These are phyloP conservation scores for Cladophialophora chaetospira DNA, from an alignment of 2,329 filamentous ascomycete species.

Conservation along the genomic window DNA sequence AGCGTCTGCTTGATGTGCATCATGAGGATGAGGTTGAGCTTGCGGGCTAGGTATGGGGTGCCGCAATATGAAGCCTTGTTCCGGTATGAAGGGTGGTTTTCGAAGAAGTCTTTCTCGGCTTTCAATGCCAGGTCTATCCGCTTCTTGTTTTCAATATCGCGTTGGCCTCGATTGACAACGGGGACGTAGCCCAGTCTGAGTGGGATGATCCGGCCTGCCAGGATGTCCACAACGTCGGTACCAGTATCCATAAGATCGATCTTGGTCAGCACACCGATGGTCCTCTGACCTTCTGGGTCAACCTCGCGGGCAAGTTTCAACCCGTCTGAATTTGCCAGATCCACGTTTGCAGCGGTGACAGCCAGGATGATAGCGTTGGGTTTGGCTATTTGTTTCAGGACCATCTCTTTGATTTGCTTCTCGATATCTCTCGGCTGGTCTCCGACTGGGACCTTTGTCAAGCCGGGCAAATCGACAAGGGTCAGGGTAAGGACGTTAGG, in stretches of 20 bases:
- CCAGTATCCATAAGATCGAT: slow-evolving; percentile 99
- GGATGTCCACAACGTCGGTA: slow-evolving; percentile 96
- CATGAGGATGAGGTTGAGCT: slow-evolving; percentile 98
- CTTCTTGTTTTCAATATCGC: slow-evolving; percentile 98
- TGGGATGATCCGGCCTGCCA: slow-evolving; percentile 95
- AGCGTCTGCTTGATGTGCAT: slow-evolving; percentile 99
- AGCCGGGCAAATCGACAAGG: slow-evolving; percentile 89
- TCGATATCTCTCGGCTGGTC: slow-evolving; percentile 97
- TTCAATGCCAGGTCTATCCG: slow-evolving; percentile 87
- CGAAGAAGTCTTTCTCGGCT: slow-evolving; percentile 94
- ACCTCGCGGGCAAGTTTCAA: slow-evolving; percentile 95
- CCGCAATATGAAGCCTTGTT: slow-evolving; percentile 99
- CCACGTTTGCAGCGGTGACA: slow-evolving; percentile 93
- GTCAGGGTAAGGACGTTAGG: slow-evolving; percentile 97
- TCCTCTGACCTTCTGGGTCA: slow-evolving; percentile 94
- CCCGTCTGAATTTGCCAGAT: slow-evolving; percentile 97
- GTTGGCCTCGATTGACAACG: slow-evolving; percentile 95
- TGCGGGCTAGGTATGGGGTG: slow-evolving; percentile 92
- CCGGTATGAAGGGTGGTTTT: slow-evolving; percentile 96
- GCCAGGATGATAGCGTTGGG: slow-evolving; percentile 97
- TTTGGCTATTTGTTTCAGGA: slow-evolving; percentile 97
- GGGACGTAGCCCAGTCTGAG: slow-evolving; percentile 93
- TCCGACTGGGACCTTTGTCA: slow-evolving; percentile 95
- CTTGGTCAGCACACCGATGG: slow-evolving; percentile 97
- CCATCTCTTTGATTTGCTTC: slow-evolving; percentile 95